Evolutionary conservation across 2,329 filamentous ascomycete species (phyloP), one percentile per base, ranked within the genome.

Genomic region (Aspergillus pseudoglaucus): DNA sequence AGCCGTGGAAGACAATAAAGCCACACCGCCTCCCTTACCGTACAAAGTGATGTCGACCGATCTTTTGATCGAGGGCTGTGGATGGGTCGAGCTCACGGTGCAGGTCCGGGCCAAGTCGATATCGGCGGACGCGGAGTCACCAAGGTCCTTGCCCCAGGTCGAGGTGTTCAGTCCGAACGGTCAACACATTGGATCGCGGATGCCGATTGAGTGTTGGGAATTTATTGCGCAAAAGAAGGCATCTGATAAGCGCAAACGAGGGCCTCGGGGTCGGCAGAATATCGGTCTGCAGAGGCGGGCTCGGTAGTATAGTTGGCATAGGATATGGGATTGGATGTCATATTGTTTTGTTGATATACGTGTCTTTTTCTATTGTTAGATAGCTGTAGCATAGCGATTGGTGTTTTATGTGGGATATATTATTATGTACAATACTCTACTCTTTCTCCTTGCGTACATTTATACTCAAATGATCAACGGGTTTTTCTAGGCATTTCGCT

Each of bases 111-210:
- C 76, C 14, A 78, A 69, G 60, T 72, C 59, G 17, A 39, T 53
- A 20, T 30, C 57, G 30, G 48, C 59, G 45, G 37, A 59, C 46
- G 18, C 46, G 15, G 62, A 64, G 56, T 64, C 66, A 1, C 67
- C 71, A 18, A 40, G 8, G n/a, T 48, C 12, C 83, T 82, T 74
- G 43, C 63, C 62, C 3, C 75, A 83, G 8, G 79, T 98, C 6
- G 90, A 97, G 56, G 82, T 97, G 0, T 96, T 86, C 60, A 87
- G 80, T 23, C 93, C 93, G 0, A 78, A 89, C 49, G 93, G 93
- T n/a, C 83, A 82, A 58, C 93, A 87, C 57, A 75, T 97, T 25
- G 84, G 78, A 3, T 54, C 48, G 7, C 58, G 66, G 7, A 43
- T 43, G 35, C 63, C 66, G 2, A 61, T 68, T 5, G 60, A 69